These are phyloP conservation scores for Huntiella omanensis DNA, from an alignment of 2,329 filamentous ascomycete genomes.

Conservation along the genomic window DNA sequence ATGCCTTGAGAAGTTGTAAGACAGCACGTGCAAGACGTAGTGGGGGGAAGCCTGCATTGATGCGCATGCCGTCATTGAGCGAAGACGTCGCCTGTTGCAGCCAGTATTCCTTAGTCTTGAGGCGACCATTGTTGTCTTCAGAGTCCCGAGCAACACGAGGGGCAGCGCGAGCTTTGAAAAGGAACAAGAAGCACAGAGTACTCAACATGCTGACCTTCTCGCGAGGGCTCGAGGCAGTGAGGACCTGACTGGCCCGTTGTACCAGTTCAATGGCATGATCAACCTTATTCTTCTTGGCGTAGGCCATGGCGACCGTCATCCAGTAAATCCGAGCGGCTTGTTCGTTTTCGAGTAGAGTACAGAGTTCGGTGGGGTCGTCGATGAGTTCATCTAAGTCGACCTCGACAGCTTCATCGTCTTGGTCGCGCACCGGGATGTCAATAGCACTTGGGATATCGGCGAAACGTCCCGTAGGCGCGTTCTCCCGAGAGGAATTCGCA, in stretches of 20 bases:
- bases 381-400: slow-evolving; percentile 80
- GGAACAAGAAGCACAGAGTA: slow-evolving; percentile 76
- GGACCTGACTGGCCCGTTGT: slow-evolving; percentile 53
- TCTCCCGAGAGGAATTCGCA: slow-evolving; percentile 18
- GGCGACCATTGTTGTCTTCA: slow-evolving; percentile 37
- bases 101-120: slow-evolving; percentile 84
- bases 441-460: slow-evolving; percentile 46
- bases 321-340: slow-evolving; percentile 79
- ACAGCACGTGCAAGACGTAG: slow-evolving; percentile 84
- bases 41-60: slow-evolving; percentile 82
- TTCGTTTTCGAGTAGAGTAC: slow-evolving; percentile 87
- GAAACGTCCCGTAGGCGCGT: slow-evolving; percentile 36
- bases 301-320: slow-evolving; percentile 95
- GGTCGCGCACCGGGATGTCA: slow-evolving; percentile 46
- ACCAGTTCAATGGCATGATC: slow-evolving; percentile 64
- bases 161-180: slow-evolving; percentile 75
- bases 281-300: slow-evolving; percentile 86
- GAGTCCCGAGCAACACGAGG: slow-evolving; percentile 43
- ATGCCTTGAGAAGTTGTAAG: slow-evolving; percentile 70
- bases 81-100: slow-evolving; percentile 77
- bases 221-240: slow-evolving; percentile 51
- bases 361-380: slow-evolving; percentile 88
- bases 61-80: slow-evolving; percentile 84
- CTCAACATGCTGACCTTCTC: slow-evolving; percentile 74
- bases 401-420: slow-evolving; percentile 63